Percentiles rank a stretch among this genome's conserved stretches.
These are phyloP conservation scores for Linum tenue DNA, from an alignment of 345 rosid species.

Conservation along the genomic window DNA sequence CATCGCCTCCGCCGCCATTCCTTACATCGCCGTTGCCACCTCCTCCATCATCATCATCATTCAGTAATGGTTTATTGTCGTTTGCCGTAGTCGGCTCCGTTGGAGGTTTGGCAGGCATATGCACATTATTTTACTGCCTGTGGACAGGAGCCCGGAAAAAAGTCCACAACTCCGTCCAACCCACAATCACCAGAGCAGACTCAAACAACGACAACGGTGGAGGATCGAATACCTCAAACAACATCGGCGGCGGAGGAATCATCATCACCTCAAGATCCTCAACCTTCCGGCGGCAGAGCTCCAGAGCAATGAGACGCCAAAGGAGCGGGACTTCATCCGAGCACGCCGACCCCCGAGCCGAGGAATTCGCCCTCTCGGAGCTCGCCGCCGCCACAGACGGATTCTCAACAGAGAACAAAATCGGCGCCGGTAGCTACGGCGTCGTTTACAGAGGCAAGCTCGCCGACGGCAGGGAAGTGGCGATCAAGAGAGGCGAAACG, in stretches of 20 bases:
- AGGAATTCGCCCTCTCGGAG: constrained; percentile 57
- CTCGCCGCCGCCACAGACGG: constrained; percentile 66
- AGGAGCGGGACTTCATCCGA: constrained; percentile 93
- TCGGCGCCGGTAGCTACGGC: constrained; percentile 88
- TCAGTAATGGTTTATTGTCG: constrained; percentile 55
- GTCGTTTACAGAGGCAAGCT: constrained; percentile 72
- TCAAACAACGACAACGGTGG: constrained; percentile 30
- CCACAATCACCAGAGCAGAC: constrained; percentile 62
- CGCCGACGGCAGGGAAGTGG: constrained; percentile 69
- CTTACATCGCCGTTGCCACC: constrained; percentile 4
- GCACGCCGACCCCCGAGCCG: constrained; percentile 56
- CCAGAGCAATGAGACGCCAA: constrained; percentile 71
- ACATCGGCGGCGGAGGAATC: constrained; percentile 20
- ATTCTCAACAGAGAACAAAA: constrained; percentile 69
- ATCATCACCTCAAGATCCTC: constrained; percentile 40
- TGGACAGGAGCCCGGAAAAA: constrained; percentile 83
- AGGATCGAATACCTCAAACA: constrained; percentile 30
- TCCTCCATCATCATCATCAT: constrained; percentile 22
- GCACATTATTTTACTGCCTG: constrained; percentile 49
- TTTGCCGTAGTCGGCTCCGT: constrained; percentile 69
- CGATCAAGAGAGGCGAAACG: constrained; percentile 81
- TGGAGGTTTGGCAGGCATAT: constrained; percentile 54
- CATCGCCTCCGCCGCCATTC: constrained; percentile 7
- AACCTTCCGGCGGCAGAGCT: constrained; percentile 67
- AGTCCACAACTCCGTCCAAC: constrained; percentile 88